phyloP scores from a whole-genome alignment of 169 alveolate genomes.

The Plasmodium vivax region DNA sequence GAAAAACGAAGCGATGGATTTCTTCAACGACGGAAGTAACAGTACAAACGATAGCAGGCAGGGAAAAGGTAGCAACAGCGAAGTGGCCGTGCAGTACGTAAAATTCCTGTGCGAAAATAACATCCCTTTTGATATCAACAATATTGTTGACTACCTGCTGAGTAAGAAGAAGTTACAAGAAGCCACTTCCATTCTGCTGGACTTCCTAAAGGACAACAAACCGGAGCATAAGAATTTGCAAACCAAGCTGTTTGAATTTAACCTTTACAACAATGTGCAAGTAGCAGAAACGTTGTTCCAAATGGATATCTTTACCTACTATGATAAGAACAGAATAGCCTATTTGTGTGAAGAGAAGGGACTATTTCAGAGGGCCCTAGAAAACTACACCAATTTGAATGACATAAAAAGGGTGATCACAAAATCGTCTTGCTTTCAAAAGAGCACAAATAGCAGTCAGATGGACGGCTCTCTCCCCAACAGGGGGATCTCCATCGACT shows the following conservation, averaged over 20 bases:
- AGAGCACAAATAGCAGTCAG: slow-evolving; percentile 2
- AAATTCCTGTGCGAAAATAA: slow-evolving; percentile 71
- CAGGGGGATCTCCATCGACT: slow-evolving; percentile 44
- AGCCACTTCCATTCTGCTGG: slow-evolving; percentile 97
- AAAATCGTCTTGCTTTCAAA: slow-evolving; percentile 88
- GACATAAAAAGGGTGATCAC: slow-evolving; percentile 95
- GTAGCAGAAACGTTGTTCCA: slow-evolving; percentile 74
- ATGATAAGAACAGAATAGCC: slow-evolving; percentile 96
- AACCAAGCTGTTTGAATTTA: slow-evolving; percentile 97
- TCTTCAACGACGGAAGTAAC: slow-evolving; percentile 45
- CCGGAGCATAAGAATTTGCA: slow-evolving; percentile 98
- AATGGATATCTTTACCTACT: slow-evolving; percentile 94
- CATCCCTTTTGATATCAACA: slow-evolving; percentile 55
- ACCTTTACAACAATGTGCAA: slow-evolving; percentile 90
- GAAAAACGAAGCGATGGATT: slow-evolving; percentile 65
- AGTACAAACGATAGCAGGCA: slow-evolving; percentile 9
- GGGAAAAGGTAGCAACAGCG: slow-evolving; percentile 18
- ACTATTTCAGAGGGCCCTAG: slow-evolving; percentile 96
- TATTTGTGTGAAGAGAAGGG: slow-evolving; percentile 98
- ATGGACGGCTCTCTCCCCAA: not conserved
- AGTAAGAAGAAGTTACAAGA: slow-evolving; percentile 93
- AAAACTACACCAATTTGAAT: slow-evolving; percentile 93
- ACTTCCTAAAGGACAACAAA: slow-evolving; percentile 95
- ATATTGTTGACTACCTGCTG: slow-evolving; percentile 52
- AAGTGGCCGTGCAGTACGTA: slow-evolving; percentile 44